Conservation (phyloP, 1,139 yeast genomes). For the Blastobotrys aristatus region DNA sequence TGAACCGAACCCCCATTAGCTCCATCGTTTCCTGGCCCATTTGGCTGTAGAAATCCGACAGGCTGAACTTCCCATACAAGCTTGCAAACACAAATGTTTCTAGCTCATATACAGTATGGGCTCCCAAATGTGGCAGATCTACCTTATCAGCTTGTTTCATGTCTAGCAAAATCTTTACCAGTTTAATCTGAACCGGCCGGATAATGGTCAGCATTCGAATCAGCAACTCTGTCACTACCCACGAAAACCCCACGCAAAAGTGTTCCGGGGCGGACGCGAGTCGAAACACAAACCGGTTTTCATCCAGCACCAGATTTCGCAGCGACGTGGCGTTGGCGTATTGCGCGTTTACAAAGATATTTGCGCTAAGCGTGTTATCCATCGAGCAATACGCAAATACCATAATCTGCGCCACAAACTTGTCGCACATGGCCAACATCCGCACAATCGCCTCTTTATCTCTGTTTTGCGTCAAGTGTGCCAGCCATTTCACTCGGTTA, state of each 20-base stretch:
- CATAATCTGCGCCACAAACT: background rate
- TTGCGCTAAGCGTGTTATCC: background rate
- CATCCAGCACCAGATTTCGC: background rate
- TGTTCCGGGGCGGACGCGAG: background rate
- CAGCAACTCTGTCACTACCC: constrained; percentile 1
- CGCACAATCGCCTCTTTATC: background rate
- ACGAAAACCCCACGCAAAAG: background rate
- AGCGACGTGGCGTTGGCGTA: background rate
- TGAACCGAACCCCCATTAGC: background rate
- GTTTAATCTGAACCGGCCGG: constrained; percentile 3
- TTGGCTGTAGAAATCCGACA: background rate
- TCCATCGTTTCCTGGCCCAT: background rate
- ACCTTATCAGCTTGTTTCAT: background rate
- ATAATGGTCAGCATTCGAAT: constrained; percentile 2
- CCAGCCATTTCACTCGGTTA: background rate
- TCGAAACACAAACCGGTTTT: background rate
- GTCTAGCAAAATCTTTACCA: background rate
- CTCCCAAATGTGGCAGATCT: background rate
- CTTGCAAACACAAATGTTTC: constrained; percentile 1
- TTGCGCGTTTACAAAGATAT: background rate
- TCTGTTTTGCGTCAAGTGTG: background rate
- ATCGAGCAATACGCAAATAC: background rate
- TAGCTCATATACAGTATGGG: background rate
- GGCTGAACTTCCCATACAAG: background rate
- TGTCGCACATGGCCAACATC: constrained; percentile 3